These are phyloP conservation scores for Boletus huronensis DNA, from an alignment of 768 basidiomycete genomes.

Conservation along the genomic window DNA sequence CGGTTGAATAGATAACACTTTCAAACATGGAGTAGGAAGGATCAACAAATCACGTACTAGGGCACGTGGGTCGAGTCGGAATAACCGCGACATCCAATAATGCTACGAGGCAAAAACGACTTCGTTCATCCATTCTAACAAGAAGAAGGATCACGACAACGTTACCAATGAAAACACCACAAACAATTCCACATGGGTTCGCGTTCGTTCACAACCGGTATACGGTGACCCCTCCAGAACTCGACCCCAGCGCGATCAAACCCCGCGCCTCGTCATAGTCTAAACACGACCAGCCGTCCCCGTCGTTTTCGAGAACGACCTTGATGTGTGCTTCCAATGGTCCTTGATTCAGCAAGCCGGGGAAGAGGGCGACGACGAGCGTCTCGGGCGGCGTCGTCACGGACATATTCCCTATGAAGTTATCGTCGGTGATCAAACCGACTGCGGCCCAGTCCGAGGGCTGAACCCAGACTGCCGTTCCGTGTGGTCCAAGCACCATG, in stretches of 20 bases:
- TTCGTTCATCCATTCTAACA: background rate
- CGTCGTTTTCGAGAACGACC: slow-evolving; percentile 33
- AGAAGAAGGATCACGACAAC: background rate
- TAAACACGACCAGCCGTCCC: slow-evolving; percentile 46
- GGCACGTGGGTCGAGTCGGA: background rate
- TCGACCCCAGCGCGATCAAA: slow-evolving; percentile 50
- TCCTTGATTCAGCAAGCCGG: slow-evolving; percentile 34
- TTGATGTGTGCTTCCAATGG: slow-evolving; percentile 24
- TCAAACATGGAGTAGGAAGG: background rate
- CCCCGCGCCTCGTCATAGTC: slow-evolving; percentile 62
- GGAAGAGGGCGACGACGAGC: slow-evolving; percentile 49
- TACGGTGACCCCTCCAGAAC: slow-evolving; percentile 44
- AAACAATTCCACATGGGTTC: background rate
- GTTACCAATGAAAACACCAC: background rate
- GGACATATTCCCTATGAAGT: slow-evolving; percentile 12
- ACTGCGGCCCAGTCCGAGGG: slow-evolving; percentile 45
- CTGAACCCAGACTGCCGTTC: slow-evolving; percentile 62
- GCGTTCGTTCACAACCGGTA: slow-evolving; percentile 17
- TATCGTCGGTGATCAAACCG: slow-evolving; percentile 34
- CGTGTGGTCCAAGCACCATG: slow-evolving; percentile 50
- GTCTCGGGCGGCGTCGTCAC: slow-evolving; percentile 31
- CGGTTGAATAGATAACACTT: background rate
- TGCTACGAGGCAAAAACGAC: background rate
- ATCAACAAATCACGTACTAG: slow-evolving; percentile 4
- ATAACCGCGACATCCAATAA: background rate